Evolutionary conservation across 176 grass and related monocot genomes (phyloP).

Genomic region (Dendrocalamus sinicus): DNA sequence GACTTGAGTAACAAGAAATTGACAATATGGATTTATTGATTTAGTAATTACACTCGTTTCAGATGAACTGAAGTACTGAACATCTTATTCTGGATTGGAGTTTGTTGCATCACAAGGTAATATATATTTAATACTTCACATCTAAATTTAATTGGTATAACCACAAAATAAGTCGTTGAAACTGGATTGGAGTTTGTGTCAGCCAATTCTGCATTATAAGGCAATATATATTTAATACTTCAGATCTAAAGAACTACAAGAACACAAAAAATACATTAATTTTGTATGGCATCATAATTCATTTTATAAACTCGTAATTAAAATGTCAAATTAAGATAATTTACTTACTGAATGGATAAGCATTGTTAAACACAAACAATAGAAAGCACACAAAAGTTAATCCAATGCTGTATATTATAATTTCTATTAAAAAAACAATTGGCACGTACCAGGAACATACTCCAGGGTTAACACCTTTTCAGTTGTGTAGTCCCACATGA

Average conservation of each 20-base stretch:
- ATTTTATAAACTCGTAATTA: slow-evolving; percentile 7
- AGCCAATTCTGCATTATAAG: background rate
- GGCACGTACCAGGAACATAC: slow-evolving; percentile 79
- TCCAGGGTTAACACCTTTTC: slow-evolving; percentile 91
- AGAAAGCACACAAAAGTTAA: background rate
- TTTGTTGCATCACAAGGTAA: no score
- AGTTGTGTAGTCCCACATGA: slow-evolving; percentile 92
- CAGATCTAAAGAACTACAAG: background rate
- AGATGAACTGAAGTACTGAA: background rate
- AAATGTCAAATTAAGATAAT: background rate
- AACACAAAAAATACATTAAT: background rate
- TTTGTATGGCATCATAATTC: background rate
- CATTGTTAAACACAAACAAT: slow-evolving; percentile 16
- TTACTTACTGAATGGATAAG: slow-evolving; percentile 14
- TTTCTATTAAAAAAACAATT: slow-evolving; percentile 33
- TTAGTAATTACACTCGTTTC: slow-evolving; percentile 5
- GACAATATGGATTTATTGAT: background rate
- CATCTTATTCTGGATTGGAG: background rate
- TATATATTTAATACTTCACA: no score
- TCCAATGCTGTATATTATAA: background rate
- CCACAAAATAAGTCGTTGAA: background rate
- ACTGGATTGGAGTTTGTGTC: background rate
- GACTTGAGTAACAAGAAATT: background rate
- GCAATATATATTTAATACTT: slow-evolving; percentile 9
- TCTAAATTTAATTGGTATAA: slow-evolving; percentile 2